Percentiles rank a stretch among this genome's conserved stretches.
phyloP scores from a whole-genome alignment of 352 stramenopile genomes.

The Thalassiosira exigua region DNA sequence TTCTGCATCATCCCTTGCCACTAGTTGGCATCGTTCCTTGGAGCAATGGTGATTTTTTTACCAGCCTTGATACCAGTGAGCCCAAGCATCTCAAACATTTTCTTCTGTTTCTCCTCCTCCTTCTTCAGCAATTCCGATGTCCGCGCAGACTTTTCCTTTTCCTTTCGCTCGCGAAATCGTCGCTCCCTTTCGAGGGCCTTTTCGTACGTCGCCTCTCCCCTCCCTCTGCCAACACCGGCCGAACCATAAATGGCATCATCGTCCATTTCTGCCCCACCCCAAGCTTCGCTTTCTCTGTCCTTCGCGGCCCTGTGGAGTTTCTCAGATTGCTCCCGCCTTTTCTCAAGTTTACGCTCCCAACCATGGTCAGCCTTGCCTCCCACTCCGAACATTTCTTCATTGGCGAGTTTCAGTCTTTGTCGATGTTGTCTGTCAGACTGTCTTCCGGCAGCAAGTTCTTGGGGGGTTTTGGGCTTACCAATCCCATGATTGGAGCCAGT shows the following conservation, averaged over 20 bases:
- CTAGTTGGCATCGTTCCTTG: slow-evolving; percentile 60
- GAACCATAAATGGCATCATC: slow-evolving; percentile 65
- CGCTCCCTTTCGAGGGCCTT: slow-evolving; percentile 54
- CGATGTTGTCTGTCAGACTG: slow-evolving; percentile 45
- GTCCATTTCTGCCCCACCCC: slow-evolving; percentile 47
- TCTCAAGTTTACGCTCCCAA: slow-evolving; percentile 65
- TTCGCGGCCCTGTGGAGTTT: slow-evolving; percentile 55
- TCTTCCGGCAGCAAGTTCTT: slow-evolving; percentile 41
- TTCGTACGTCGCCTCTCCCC: slow-evolving; percentile 43
- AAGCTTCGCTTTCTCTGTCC: slow-evolving; percentile 52
- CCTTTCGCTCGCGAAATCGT: slow-evolving; percentile 21
- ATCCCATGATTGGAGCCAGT: too few relatives aligned
- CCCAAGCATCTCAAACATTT: slow-evolving; percentile 73
- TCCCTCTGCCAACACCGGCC: slow-evolving; percentile 19
- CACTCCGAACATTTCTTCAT: slow-evolving; percentile 61
- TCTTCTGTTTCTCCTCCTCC: slow-evolving; percentile 65
- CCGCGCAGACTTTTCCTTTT: slow-evolving; percentile 37
- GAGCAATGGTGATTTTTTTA: slow-evolving; percentile 72
- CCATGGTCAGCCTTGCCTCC: slow-evolving; percentile 48
- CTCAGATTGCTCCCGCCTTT: slow-evolving; percentile 53
- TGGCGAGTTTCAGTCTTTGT: slow-evolving; percentile 46
- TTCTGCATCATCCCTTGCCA: too few relatives aligned
- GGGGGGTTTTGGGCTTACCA: slow-evolving; percentile 17
- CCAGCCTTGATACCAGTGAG: slow-evolving; percentile 63
- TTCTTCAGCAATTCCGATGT: slow-evolving; percentile 60